phyloP scores from a whole-genome alignment of 2,329 filamentous ascomycete species.

The Fusarium sambucinum region DNA sequence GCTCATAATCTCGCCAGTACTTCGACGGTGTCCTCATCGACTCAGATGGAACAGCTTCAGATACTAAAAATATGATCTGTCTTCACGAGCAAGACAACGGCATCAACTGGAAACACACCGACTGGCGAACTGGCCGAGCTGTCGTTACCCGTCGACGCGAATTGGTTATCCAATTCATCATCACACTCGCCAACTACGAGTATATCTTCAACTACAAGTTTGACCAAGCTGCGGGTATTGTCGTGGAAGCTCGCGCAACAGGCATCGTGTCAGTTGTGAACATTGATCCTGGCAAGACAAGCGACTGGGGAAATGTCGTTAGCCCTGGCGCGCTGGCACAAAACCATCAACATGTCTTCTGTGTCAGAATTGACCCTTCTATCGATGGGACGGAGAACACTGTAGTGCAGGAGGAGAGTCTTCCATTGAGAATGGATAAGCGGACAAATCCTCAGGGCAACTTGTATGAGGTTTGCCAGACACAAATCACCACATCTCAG shows the following conservation, averaged over 20 bases:
- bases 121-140: slow-evolving; percentile 72
- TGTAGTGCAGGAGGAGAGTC: slow-evolving; percentile 58
- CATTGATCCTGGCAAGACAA: slow-evolving; percentile 67
- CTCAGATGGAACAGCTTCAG: slow-evolving; percentile 53
- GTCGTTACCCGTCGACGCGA: slow-evolving; percentile 71
- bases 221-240: slow-evolving; percentile 71
- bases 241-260: slow-evolving; percentile 73
- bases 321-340: slow-evolving; percentile 73
- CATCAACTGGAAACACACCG: slow-evolving; percentile 78
- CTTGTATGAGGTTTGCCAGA: slow-evolving; percentile 58
- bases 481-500: slow-evolving; percentile 57
- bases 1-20: slow-evolving; percentile 40
- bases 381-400: slow-evolving; percentile 72
- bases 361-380: slow-evolving; percentile 72
- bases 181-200: slow-evolving; percentile 78
- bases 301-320: slow-evolving; percentile 71
- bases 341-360: slow-evolving; percentile 79
- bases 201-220: slow-evolving; percentile 68
- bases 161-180: slow-evolving; percentile 75
- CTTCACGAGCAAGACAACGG: slow-evolving; percentile 79
- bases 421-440: slow-evolving; percentile 58
- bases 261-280: slow-evolving; percentile 73
- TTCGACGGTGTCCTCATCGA: slow-evolving; percentile 53
- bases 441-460: slow-evolving; percentile 64
- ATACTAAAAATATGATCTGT: slow-evolving; percentile 69